These are phyloP conservation scores for Polyrhizophydium stewartii DNA, from an alignment of 371 early-diverging fungal genomes.

Conservation along the genomic window DNA sequence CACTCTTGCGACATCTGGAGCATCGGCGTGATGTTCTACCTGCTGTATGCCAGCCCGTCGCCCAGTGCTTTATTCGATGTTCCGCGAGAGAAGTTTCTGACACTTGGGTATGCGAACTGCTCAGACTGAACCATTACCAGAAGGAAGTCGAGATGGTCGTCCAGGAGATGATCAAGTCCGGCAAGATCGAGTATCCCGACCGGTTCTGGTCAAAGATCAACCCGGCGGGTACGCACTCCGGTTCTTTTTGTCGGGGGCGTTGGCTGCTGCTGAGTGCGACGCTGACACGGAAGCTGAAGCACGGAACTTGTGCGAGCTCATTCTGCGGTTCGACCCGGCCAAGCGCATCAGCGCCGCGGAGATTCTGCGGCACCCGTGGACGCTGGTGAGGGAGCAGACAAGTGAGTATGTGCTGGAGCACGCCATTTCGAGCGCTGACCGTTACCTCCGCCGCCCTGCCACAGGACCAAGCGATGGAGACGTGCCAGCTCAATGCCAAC, in stretches of 20 bases:
- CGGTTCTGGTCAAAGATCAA: constrained; percentile 22
- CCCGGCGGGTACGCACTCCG: constrained; percentile 17
- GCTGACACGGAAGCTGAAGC: constrained; percentile 11
- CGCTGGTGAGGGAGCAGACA: constrained; percentile 9
- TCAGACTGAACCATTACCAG: constrained; percentile 26
- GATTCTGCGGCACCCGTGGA: constrained; percentile 36
- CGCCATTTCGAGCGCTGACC: background rate
- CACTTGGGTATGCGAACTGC: no score
- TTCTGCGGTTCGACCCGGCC: constrained; percentile 36
- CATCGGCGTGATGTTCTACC: constrained; percentile 38
- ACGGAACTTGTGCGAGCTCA: constrained; percentile 21
- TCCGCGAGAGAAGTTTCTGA: background rate
- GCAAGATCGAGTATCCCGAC: constrained; percentile 34
- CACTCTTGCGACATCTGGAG: constrained; percentile 41
- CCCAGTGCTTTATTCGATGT: background rate
- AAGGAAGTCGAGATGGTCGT: constrained; percentile 20
- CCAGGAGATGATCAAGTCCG: constrained; percentile 25
- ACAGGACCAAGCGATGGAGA: background rate
- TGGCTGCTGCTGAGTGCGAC: background rate
- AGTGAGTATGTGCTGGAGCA: background rate
- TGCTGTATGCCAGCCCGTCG: constrained; percentile 18
- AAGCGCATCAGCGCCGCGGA: constrained; percentile 38
- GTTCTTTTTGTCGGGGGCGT: background rate
- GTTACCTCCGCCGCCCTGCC: background rate
- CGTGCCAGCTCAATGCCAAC: constrained; percentile 9